Evolutionary conservation across 2,329 filamentous ascomycete species (phyloP), one percentile per base, ranked within the genome.

Genomic region (Aspergillus sp.): DNA sequence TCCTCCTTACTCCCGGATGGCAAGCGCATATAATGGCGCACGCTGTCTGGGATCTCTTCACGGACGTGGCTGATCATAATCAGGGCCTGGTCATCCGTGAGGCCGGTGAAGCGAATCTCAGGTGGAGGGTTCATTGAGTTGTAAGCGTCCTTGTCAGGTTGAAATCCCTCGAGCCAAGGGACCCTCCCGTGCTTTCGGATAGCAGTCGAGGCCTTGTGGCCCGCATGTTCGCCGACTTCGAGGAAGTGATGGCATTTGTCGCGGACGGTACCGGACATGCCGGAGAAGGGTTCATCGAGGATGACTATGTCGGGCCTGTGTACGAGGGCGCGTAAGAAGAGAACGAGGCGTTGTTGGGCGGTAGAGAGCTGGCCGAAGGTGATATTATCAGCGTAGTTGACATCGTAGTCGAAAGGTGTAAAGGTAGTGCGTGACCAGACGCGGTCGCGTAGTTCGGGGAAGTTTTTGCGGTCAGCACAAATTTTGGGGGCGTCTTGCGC

Each of bases 41-140:
- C 85, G 67, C 89, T 89, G 54, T 89, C 88, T 0, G 95, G 95
- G 9, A 98, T 91, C 76, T 99, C 95, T 70, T 97, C 93, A 64
- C 88, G 89, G 63, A 94, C 84, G 78, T 99, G 95, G 64, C 92
- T 95, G 62, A 98, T 94, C 66, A 93, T 92, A n/a, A 98, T 85
- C 57, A 99, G 79, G 0, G 93, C 93, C 77, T 98, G 94, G 23
- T 86, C 76, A 0, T 87, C 81, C 1, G 83, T 83, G 59, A 97
- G 77, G 0, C 92, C 92, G 1, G 71, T 72, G 4, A 72, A 69
- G 30, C 72, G 70, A 1, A 65, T 59, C 6, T 48, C 43, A 19
- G 13, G 30, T 31, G 1, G 28, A 28, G 34, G 51, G 25, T 22
- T 45, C 15, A 23, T 19, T 6, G 34, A 28, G 25, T 15, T 28